Conservation (phyloP, 768 basidiomycete genomes). For the Leccinum olivaceopallidum region DNA sequence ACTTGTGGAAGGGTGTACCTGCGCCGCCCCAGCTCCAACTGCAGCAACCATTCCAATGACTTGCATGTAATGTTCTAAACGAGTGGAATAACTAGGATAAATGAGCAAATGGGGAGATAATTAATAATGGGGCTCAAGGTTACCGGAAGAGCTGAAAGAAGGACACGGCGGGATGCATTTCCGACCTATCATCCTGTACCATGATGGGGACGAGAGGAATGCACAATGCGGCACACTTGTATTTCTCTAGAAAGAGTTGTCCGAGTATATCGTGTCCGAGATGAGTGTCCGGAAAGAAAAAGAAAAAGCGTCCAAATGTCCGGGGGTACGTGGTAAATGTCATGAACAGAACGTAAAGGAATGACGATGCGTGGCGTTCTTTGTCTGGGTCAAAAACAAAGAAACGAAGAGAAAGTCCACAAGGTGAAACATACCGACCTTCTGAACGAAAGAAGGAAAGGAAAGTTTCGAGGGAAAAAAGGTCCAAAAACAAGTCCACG, state of each 20-base stretch:
- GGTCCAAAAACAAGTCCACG: slow-evolving; percentile 18
- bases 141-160: too few relatives aligned
- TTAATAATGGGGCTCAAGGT: too few relatives aligned
- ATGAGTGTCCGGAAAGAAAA: slow-evolving; percentile 14
- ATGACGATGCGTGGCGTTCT: slow-evolving; percentile 13
- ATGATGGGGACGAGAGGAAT: too few relatives aligned
- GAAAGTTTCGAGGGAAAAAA: not conserved
- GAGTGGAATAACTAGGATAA: too few relatives aligned
- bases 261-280: slow-evolving; percentile 20
- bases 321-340: slow-evolving; percentile 19
- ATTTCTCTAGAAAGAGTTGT: slow-evolving; percentile 21
- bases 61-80: too few relatives aligned
- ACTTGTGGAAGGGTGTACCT: too few relatives aligned
- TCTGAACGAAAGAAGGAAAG: slow-evolving; percentile 1
- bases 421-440: slow-evolving; percentile 8
- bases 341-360: slow-evolving; percentile 27
- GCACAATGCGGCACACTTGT: not conserved
- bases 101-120: too few relatives aligned
- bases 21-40: too few relatives aligned
- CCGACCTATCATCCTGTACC: too few relatives aligned
- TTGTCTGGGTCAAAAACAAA: slow-evolving; percentile 4
- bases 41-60: too few relatives aligned
- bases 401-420: slow-evolving; percentile 1
- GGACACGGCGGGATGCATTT: too few relatives aligned
- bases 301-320: slow-evolving; percentile 10